phyloP scores from a whole-genome alignment of 2,329 filamentous ascomycete genomes.

The Mycogone perniciosa region DNA sequence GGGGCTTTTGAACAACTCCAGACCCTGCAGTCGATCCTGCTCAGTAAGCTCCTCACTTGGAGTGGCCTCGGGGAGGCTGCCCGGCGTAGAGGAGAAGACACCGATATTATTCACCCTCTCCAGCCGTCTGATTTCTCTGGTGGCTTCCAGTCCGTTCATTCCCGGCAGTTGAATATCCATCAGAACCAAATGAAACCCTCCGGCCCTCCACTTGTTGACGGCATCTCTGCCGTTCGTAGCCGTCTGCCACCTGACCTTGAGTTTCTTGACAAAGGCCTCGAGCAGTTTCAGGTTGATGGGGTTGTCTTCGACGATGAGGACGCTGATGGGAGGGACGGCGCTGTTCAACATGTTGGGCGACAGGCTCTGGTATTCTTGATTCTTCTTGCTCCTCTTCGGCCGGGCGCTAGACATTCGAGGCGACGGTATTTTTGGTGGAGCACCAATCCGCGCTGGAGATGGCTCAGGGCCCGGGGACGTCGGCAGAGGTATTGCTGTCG shows the following conservation, averaged over 20 bases:
- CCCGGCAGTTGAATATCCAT: slow-evolving; percentile 98
- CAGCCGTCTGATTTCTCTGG: slow-evolving; percentile 84
- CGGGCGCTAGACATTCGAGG: slow-evolving; percentile 40
- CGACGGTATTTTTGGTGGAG: slow-evolving; percentile 42
- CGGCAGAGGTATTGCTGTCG: slow-evolving; percentile 44
- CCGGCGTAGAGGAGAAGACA: slow-evolving; percentile 66
- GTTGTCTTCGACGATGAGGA: slow-evolving; percentile 97
- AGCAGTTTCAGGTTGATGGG: slow-evolving; percentile 92
- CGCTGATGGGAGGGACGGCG: slow-evolving; percentile 89
- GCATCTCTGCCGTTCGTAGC: slow-evolving; percentile 93
- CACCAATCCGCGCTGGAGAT: slow-evolving; percentile 42
- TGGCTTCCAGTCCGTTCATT: slow-evolving; percentile 93
- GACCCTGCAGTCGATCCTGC: slow-evolving; percentile 63
- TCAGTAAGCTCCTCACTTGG: slow-evolving; percentile 42
- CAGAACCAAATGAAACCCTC: slow-evolving; percentile 90
- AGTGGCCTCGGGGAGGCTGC: slow-evolving; percentile 43
- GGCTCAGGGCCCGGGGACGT: slow-evolving; percentile 48
- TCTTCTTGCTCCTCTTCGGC: slow-evolving; percentile 50
- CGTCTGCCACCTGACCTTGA: slow-evolving; percentile 96
- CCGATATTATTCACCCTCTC: slow-evolving; percentile 90
- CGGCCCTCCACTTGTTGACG: slow-evolving; percentile 84
- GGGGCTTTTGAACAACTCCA: slow-evolving; percentile 80
- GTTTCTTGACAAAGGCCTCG: slow-evolving; percentile 89
- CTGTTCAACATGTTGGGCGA: slow-evolving; percentile 66
- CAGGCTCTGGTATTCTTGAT: slow-evolving; percentile 38